These are phyloP conservation scores for Salix viminalis DNA, from an alignment of 345 rosid species.

Conservation along the genomic window DNA sequence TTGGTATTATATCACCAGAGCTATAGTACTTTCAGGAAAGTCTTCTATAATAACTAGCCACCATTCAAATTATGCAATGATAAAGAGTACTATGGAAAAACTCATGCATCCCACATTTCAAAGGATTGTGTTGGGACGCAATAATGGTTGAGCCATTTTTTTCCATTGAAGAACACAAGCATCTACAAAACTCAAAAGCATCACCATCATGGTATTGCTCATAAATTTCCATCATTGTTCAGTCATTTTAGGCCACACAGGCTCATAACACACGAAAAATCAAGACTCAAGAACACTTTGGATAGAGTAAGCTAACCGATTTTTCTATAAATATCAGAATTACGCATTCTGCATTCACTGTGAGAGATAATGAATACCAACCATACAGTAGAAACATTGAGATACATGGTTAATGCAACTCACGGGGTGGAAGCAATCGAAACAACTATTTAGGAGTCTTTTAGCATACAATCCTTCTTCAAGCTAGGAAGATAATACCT, in stretches of 20 bases:
- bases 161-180: background rate
- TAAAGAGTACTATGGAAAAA: background rate
- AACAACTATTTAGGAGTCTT: background rate
- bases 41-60: background rate
- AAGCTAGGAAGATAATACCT: background rate
- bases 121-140: background rate
- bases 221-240: background rate
- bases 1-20: background rate
- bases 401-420: background rate
- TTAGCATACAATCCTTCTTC: background rate
- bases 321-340: background rate
- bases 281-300: background rate
- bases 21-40: background rate
- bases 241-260: background rate
- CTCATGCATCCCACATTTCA: background rate
- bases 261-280: background rate
- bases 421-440: background rate
- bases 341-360: background rate
- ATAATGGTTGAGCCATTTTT: background rate
- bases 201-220: background rate
- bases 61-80: background rate
- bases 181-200: background rate
- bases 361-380: background rate
- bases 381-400: background rate
- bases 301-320: background rate